Evolutionary conservation across 192 early-diverging fungal genomes (phyloP).

Genomic region (Coemansia sp.): DNA sequence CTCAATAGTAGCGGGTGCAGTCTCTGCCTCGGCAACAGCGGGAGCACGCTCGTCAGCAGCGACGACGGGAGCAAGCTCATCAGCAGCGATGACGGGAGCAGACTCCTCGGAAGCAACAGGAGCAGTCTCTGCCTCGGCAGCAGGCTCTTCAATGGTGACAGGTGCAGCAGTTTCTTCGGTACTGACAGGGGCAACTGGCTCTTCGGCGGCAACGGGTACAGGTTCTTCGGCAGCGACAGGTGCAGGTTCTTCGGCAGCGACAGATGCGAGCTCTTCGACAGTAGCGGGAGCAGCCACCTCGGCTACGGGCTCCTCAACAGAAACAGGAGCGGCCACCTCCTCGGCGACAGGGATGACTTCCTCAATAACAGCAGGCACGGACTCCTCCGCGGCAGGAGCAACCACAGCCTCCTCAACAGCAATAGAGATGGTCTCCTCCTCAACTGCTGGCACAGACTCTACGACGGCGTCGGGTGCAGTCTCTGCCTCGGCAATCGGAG

Average conservation of each 20-base stretch:
- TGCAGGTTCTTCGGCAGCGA: neutral
- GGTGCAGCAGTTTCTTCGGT: neutral
- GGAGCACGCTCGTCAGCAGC: neutral
- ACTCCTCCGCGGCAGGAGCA: too few species aligned
- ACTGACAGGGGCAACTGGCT: slow-evolving; percentile 1
- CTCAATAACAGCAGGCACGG: too few species aligned
- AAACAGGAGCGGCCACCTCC: neutral
- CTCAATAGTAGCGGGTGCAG: neutral
- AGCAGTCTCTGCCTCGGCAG: slow-evolving; percentile 1
- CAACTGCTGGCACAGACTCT: neutral
- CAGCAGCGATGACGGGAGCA: neutral
- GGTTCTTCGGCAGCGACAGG: slow-evolving; percentile 1
- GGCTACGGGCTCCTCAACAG: too few species aligned
- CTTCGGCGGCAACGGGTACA: too few species aligned
- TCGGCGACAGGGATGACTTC: neutral
- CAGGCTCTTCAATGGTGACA: neutral
- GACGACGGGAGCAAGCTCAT: neutral
- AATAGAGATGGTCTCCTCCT: neutral
- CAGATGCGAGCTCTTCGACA: neutral
- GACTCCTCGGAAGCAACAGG: neutral
- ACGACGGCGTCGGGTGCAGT: slow-evolving; percentile 4
- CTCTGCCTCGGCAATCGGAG: neutral
- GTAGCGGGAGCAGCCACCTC: neutral
- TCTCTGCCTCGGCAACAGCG: too few species aligned
- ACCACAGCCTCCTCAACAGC: neutral